Base-by-base conservation (phyloP, 2,329 filamentous ascomycete species). In the Aspergillus sergii region DNA sequence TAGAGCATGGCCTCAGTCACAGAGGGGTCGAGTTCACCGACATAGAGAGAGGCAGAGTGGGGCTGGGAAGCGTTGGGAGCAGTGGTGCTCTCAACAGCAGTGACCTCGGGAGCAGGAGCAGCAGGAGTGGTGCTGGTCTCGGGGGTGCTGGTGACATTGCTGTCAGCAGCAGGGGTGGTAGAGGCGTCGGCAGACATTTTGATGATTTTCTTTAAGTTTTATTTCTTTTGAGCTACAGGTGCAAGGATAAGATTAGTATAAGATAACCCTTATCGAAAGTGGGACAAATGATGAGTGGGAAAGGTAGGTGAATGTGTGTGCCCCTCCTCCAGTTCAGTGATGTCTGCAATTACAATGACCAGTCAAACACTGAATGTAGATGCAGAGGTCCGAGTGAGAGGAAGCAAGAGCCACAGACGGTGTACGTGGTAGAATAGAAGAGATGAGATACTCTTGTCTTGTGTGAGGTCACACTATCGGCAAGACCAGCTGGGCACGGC, bases 1-100 rank as follows among this genome's bases (percentile, higher is more conserved):
- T 98, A 99, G 76, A 99, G 93, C 95, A 99, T 99, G 73, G 95
- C 95, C 88, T 99, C 95, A 69, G 95, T 99, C 80, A 99, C 95
- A 66, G 93, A 95, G 73, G 92, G 89, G 81, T 99, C 95, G 75
- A 99, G 93, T 86, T 99, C 95, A 81, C 95, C 95, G 72, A 99
- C 95, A 81, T 99, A 99, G 79, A 99, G 93, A 64, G 95, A 99
- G 69, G 95, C 95, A 59, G 95, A 98, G 81, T 96, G 94, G 80
- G 93, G 92, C 77, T 94, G 91, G 79, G 91, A 91, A 71, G 84
- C 86, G 73, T 88, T 87, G 71, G 92, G 89, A 68, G 93, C 87
- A 72, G 89, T 85, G 71, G 85, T 73, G 64, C 80, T 79, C 69
- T 84, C 81, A 64, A 73, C 74, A 65, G 75, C 68, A 57, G 73